These are phyloP conservation scores for Tetrahymena elliotti DNA, from an alignment of 73 alveolate genomes.

Conservation along the genomic window DNA sequence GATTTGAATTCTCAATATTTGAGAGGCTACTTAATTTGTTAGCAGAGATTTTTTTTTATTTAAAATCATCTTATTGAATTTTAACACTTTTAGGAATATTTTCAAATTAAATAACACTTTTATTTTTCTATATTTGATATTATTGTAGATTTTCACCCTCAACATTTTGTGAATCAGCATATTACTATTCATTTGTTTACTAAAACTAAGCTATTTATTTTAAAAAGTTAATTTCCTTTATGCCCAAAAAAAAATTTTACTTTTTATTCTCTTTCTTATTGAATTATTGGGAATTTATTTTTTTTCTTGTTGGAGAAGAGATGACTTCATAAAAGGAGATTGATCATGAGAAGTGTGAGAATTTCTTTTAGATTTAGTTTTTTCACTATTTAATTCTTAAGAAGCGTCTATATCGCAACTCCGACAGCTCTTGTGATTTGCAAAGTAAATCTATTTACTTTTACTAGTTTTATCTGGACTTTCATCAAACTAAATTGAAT, in stretches of 20 bases:
- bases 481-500: background rate
- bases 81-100: background rate
- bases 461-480: background rate
- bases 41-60: background rate
- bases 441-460: background rate
- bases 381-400: no score
- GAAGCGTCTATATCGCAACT: background rate
- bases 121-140: no score
- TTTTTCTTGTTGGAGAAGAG: background rate
- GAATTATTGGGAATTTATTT: background rate
- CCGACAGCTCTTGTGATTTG: background rate
- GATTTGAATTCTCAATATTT: background rate
- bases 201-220: background rate
- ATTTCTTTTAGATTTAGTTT: background rate
- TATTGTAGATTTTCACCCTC: background rate
- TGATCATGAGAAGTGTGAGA: background rate
- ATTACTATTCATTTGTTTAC: background rate
- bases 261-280: background rate
- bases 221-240: no score
- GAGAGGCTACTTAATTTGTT: background rate
- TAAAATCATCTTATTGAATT: background rate
- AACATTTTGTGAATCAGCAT: background rate
- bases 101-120: background rate
- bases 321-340: background rate
- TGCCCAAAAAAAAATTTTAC: background rate